Evolutionary conservation across 2,329 filamentous ascomycete species (phyloP).

Genomic region (Chaetomiaceae sp.): DNA sequence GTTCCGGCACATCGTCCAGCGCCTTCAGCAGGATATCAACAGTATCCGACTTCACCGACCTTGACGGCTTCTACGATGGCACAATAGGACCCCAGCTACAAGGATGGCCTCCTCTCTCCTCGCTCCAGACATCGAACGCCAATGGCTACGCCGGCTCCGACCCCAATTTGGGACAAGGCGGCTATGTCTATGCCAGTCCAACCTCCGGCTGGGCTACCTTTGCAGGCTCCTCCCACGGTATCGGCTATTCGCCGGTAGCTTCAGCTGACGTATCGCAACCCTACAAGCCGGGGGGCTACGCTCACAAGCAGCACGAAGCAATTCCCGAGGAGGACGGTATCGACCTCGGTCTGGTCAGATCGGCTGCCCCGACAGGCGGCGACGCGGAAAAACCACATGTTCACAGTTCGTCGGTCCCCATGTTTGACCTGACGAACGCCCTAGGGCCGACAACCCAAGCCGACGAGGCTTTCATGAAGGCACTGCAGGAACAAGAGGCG

Average conservation of each 20-base stretch:
- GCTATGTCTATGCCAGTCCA: constrained; percentile 17
- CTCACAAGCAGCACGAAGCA: constrained; percentile 27
- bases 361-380: constrained; percentile 40
- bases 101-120: constrained; percentile 38
- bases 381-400: constrained; percentile 26
- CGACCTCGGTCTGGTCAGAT: constrained; percentile 39
- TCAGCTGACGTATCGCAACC: background rate
- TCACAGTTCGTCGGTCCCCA: constrained; percentile 29
- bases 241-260: constrained; percentile 24
- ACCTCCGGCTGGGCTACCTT: constrained; percentile 21
- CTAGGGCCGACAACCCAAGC: constrained; percentile 44
- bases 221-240: constrained; percentile 8
- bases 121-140: constrained; percentile 35
- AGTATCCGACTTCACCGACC: constrained; percentile 31
- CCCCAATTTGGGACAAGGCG: constrained; percentile 12
- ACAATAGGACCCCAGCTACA: constrained; percentile 29
- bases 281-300: constrained; percentile 14
- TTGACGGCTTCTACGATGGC: constrained; percentile 58
- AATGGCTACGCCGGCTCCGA: background rate
- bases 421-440: constrained; percentile 45
- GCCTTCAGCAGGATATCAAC: constrained; percentile 30
- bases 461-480: constrained; percentile 42
- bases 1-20: constrained; percentile 20
- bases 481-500: constrained; percentile 50
- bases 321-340: constrained; percentile 40